Evolutionary conservation across 495 filamentous ascomycete genomes (phyloP).

Genomic region (Tuber microsphaerosporum): DNA sequence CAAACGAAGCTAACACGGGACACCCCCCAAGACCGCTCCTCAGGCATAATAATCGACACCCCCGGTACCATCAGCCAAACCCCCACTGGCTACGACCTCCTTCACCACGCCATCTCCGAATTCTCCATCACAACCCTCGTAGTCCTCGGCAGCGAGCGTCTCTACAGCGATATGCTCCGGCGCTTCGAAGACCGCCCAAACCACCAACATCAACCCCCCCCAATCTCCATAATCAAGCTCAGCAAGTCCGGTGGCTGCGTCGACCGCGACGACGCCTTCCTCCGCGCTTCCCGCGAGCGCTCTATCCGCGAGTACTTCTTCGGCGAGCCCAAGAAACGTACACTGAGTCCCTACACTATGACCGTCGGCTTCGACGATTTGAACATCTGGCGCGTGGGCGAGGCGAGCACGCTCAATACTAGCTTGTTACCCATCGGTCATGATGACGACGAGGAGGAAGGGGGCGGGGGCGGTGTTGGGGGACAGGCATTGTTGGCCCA

Average conservation of each 20-base stretch:
- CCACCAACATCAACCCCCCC: conserved; percentile 43
- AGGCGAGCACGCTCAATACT: conserved; percentile 41
- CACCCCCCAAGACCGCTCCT: conserved; percentile 25
- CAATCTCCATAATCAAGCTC: conserved; percentile 66
- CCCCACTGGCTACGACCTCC: conserved; percentile 57
- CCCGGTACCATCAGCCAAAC: conserved; percentile 61
- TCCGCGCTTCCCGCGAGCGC: conserved; percentile 61
- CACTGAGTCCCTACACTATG: conserved; percentile 77
- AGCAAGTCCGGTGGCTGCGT: conserved; percentile 85
- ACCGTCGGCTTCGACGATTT: conserved; percentile 66
- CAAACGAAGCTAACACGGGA: neutral
- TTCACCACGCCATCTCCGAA: conserved; percentile 78
- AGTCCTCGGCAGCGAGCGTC: conserved; percentile 72
- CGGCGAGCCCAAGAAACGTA: conserved; percentile 60
- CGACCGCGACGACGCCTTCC: conserved; percentile 66
- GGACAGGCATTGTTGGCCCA: conserved; percentile 50
- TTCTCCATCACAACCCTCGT: conserved; percentile 79
- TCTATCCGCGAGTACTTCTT: conserved; percentile 92
- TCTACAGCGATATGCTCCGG: conserved; percentile 69
- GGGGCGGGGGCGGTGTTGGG: neutral
- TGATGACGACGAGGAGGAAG: conserved; percentile 35
- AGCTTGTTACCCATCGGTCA: conserved; percentile 40
- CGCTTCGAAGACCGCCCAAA: conserved; percentile 57
- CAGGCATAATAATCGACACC: conserved; percentile 82
- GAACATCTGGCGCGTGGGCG: conserved; percentile 58